These are phyloP conservation scores for Kandelia obovata DNA, from an alignment of 345 rosid genomes.

Conservation along the genomic window DNA sequence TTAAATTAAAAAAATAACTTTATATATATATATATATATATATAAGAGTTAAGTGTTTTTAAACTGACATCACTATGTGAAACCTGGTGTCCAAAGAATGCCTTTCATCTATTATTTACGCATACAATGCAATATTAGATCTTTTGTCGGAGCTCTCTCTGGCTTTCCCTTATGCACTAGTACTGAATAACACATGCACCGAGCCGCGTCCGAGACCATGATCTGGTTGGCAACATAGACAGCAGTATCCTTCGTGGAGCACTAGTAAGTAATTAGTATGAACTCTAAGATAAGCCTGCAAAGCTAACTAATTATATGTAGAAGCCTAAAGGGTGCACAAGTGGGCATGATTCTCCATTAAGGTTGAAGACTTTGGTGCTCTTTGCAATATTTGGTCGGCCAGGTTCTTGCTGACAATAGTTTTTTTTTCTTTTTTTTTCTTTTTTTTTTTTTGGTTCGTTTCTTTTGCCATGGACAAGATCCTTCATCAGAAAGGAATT, in stretches of 20 bases:
- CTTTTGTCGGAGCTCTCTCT: not conserved
- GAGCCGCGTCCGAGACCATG: constrained; percentile 9
- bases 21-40: no score
- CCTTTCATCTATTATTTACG: not conserved
- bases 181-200: not conserved
- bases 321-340: constrained; percentile 4
- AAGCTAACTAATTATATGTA: constrained; percentile 4
- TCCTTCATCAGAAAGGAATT: not conserved
- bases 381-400: constrained; percentile 32
- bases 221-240: constrained; percentile 40
- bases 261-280: constrained; percentile 19
- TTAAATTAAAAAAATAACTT: no score
- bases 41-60: no score
- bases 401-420: constrained; percentile 1
- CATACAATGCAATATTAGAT: not conserved
- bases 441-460: not conserved
- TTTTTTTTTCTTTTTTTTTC: not conserved
- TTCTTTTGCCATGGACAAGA: not conserved
- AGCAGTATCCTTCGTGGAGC: constrained; percentile 19
- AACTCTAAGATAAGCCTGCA: constrained; percentile 22
- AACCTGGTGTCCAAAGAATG: no score
- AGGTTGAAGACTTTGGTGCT: constrained; percentile 7
- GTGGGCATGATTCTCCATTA: constrained; percentile 22
- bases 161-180: not conserved
- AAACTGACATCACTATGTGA: no score